A percentile compares a stretch with the other conserved stretches of the same genome.
phyloP scores from a whole-genome alignment of 73 alveolate genomes.

The Diophrys sp. region DNA sequence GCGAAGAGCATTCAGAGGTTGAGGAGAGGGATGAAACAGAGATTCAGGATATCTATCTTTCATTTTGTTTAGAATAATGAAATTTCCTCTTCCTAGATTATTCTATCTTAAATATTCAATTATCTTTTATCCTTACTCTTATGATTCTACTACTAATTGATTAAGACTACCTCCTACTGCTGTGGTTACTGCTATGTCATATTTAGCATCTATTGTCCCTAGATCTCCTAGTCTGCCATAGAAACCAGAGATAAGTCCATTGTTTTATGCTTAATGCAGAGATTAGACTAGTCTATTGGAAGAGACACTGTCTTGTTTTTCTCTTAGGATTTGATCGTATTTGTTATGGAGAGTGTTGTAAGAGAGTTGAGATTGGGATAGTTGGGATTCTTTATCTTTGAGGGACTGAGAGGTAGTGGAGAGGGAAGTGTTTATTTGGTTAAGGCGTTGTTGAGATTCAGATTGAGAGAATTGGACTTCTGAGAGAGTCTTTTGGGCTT shows the following conservation, averaged over 20 bases:
- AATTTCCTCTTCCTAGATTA: conserved; percentile 71
- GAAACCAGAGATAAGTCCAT: conserved; percentile 78
- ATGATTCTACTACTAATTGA: conserved; percentile 78
- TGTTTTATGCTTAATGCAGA: conserved; percentile 70
- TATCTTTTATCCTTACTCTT: conserved; percentile 61
- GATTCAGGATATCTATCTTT: conserved; percentile 6
- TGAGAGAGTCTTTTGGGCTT: no score
- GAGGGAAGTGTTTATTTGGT: no score
- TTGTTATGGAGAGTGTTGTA: no score
- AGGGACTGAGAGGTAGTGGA: no score
- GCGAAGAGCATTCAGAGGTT: conserved; percentile 56
- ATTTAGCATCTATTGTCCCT: conserved; percentile 71
- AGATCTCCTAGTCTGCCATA: conserved; percentile 90
- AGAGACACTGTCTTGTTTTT: no score
- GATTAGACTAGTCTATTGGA: no score
- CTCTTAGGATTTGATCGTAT: no score
- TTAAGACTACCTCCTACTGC: conserved; percentile 68
- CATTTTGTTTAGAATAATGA: conserved; percentile 75
- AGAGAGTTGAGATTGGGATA: no score
- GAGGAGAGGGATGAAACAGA: conserved; percentile 21
- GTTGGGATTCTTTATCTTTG: no score
- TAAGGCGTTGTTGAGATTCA: no score
- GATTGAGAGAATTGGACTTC: no score
- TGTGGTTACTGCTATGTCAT: conserved; percentile 84
- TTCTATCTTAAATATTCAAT: conserved; percentile 65